phyloP scores from a whole-genome alignment of 352 stramenopile genomes.

The Pythium oligandrum region DNA sequence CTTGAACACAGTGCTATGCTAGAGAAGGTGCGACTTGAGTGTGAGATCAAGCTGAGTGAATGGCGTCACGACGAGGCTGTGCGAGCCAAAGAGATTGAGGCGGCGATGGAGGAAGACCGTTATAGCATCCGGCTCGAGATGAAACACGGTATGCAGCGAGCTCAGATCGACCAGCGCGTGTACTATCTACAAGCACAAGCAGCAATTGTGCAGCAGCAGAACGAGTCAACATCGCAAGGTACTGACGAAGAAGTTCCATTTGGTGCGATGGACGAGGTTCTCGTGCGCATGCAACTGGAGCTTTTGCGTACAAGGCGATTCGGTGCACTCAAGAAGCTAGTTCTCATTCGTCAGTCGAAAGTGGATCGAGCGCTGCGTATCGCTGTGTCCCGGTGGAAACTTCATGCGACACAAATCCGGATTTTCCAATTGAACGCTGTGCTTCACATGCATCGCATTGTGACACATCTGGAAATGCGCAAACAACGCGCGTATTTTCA shows the following conservation, averaged over 20 bases:
- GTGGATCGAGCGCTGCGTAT: conserved; percentile 25
- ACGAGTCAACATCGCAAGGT: background rate
- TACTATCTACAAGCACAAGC: conserved; percentile 39
- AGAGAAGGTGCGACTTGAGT: conserved; percentile 46
- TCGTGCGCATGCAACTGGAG: conserved; percentile 62
- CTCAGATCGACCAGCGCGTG: conserved; percentile 61
- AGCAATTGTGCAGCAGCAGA: conserved; percentile 6
- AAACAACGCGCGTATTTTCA: conserved; percentile 28
- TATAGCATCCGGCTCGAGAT: conserved; percentile 67
- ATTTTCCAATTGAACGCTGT: conserved; percentile 28
- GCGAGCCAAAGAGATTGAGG: conserved; percentile 44
- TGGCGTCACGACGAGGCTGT: conserved; percentile 54
- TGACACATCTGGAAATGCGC: conserved; percentile 26
- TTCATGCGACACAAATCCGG: conserved; percentile 20
- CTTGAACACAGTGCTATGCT: conserved; percentile 40
- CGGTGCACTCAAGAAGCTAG: conserved; percentile 51
- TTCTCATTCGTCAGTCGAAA: conserved; percentile 48
- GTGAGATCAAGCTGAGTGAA: conserved; percentile 38
- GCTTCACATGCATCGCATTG: conserved; percentile 38
- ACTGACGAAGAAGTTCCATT: conserved; percentile 13
- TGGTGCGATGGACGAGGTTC: conserved; percentile 51
- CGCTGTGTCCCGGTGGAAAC: conserved; percentile 40
- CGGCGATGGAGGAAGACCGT: conserved; percentile 52
- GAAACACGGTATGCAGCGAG: conserved; percentile 47
- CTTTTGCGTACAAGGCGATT: conserved; percentile 57